Evolutionary conservation across 2,329 filamentous ascomycete species (phyloP).

Genomic region (Aspergillus terreus): DNA sequence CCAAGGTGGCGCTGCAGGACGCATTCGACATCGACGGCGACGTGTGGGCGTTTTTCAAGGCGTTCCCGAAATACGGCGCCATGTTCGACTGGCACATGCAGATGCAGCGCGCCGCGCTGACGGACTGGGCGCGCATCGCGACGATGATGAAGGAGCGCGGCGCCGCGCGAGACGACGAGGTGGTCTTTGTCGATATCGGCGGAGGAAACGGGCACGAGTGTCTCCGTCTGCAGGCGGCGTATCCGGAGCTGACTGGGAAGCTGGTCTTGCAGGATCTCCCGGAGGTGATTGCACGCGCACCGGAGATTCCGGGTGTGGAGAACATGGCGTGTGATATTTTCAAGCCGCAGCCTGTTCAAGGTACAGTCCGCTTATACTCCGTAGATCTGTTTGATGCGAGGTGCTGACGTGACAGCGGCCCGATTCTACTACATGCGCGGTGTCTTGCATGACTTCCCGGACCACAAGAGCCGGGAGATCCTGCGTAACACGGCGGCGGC

Average conservation of each 20-base stretch:
- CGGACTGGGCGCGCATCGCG: neutral
- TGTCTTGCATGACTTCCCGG: constrained; percentile 6
- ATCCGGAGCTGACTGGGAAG: neutral
- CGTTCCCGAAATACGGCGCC: neutral
- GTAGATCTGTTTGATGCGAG: neutral
- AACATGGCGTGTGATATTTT: constrained; percentile 15
- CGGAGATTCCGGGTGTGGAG: neutral
- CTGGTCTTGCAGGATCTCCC: constrained; percentile 9
- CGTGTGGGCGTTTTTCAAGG: neutral
- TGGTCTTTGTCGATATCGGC: constrained; percentile 9
- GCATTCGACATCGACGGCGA: constrained; percentile 1
- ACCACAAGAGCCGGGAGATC: constrained; percentile 9
- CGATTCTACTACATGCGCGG: constrained; percentile 11
- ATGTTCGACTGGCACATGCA: constrained; percentile 1
- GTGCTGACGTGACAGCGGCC: neutral
- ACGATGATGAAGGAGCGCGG: neutral
- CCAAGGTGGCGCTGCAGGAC: constrained; percentile 3
- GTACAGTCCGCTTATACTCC: neutral
- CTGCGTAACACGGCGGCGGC: constrained; percentile 3
- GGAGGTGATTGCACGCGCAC: neutral
- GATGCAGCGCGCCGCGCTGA: neutral
- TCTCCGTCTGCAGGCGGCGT: neutral
- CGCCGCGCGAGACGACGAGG: neutral
- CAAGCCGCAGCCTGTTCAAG: constrained; percentile 4
- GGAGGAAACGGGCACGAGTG: constrained; percentile 8